A percentile compares a stretch with the other conserved stretches of the same genome.
Conservation (phyloP, 2,329 filamentous ascomycete genomes). For the Scedosporium boydii region DNA sequence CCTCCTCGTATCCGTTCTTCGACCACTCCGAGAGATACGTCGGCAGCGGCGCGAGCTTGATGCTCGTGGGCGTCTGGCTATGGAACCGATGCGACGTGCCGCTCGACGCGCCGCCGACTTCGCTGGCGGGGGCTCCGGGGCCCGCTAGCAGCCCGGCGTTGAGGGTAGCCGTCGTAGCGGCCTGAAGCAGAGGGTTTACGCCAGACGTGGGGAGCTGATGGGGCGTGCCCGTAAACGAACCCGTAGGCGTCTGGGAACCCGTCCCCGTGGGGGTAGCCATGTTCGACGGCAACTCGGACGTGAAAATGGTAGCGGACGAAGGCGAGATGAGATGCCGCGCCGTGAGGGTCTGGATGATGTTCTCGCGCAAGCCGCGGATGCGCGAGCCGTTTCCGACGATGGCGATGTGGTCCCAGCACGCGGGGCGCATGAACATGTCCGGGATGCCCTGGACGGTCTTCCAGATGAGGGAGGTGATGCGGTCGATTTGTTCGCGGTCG, state of each 20-base stretch:
- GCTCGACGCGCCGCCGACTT: conserved; percentile 12
- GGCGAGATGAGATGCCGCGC: conserved; percentile 85
- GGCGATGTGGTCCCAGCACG: conserved; percentile 86
- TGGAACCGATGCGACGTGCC: conserved; percentile 42
- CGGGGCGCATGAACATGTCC: conserved; percentile 73
- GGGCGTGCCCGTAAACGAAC: conserved; percentile 42
- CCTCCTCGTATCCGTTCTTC: conserved; percentile 69
- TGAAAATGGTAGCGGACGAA: conserved; percentile 91
- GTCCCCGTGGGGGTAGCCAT: conserved; percentile 85
- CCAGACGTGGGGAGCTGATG: conserved; percentile 46
- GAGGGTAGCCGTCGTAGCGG: conserved; percentile 69
- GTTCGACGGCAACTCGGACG: conserved; percentile 89
- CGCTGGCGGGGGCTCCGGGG: conserved; percentile 29
- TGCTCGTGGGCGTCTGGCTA: conserved; percentile 69
- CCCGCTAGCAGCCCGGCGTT: conserved; percentile 28
- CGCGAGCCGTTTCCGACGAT: conserved; percentile 81
- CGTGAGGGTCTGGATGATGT: conserved; percentile 69
- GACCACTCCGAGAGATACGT: conserved; percentile 90
- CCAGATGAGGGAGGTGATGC: conserved; percentile 76
- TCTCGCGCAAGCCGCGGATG: conserved; percentile 74
- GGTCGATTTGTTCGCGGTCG: conserved; percentile 65
- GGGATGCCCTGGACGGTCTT: conserved; percentile 73
- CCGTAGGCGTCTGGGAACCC: conserved; percentile 80
- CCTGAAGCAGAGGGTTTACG: conserved; percentile 86
- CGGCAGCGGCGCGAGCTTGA: conserved; percentile 68